Evolutionary conservation across 2,329 filamentous ascomycete species (phyloP).

Genomic region (Neofusicoccum kwambonambiense): DNA sequence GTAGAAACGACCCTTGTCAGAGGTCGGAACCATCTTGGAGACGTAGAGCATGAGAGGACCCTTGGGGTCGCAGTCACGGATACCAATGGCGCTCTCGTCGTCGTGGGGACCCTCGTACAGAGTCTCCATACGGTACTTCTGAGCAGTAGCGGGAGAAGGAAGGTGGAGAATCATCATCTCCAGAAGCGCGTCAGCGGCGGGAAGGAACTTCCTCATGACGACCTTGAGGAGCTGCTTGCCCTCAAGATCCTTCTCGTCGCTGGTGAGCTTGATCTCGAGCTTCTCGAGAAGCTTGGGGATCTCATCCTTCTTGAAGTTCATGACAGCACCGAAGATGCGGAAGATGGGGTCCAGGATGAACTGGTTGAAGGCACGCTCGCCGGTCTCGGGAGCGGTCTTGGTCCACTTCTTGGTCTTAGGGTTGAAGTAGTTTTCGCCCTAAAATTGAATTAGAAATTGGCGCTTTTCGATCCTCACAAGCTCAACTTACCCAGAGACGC

Average conservation of each 20-base stretch:
- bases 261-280: conserved; percentile 86
- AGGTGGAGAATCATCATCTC: conserved; percentile 99
- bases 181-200: conserved; percentile 93
- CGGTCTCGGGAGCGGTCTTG: conserved; percentile 78
- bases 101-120: conserved; percentile 97
- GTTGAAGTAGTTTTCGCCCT: conserved; percentile 99
- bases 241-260: conserved; percentile 88
- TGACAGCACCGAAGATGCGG: conserved; percentile 94
- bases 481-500: conserved; percentile 82
- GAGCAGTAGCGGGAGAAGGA: conserved; percentile 90
- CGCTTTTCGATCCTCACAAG: background rate
- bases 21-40: conserved; percentile 99
- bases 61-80: conserved; percentile 98
- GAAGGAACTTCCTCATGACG: conserved; percentile 98
- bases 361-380: conserved; percentile 99
- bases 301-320: conserved; percentile 99
- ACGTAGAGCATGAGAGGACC: conserved; percentile 99
- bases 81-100: conserved; percentile 89
- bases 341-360: conserved; percentile 99
- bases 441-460: conserved; percentile 25
- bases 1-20: conserved; percentile 99
- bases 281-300: conserved; percentile 79
- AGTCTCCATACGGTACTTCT: conserved; percentile 97
- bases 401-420: conserved; percentile 99
- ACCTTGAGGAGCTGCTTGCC: conserved; percentile 98